Conservation (phyloP, 139 green algal species). For the Pseudopediastrum boryanum region DNA sequence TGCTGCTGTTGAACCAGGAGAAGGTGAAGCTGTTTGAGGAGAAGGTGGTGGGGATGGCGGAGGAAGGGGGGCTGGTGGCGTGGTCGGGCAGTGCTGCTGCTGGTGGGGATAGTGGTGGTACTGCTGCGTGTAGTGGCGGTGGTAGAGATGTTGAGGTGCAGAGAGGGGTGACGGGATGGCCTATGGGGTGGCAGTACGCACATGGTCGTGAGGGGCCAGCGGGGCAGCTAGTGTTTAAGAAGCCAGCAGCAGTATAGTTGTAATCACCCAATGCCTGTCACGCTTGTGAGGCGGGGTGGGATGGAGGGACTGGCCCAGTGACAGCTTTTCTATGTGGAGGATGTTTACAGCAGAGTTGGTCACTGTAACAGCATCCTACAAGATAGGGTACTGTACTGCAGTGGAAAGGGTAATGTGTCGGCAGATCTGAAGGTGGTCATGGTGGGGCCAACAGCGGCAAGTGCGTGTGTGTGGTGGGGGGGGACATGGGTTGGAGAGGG, state of each 20-base stretch:
- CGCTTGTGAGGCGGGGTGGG: background rate
- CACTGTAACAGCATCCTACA: background rate
- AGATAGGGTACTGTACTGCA: background rate
- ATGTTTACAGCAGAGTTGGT: background rate
- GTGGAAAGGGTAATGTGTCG: no score
- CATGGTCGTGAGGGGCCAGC: background rate
- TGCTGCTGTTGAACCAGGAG: constrained; percentile 62
- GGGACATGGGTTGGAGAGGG: constrained; percentile 26
- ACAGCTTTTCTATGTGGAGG: background rate
- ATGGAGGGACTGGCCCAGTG: background rate
- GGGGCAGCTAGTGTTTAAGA: background rate
- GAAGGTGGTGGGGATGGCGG: constrained; percentile 44
- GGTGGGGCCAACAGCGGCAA: constrained; percentile 58
- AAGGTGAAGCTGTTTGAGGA: constrained; percentile 39
- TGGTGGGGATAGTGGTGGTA: no score
- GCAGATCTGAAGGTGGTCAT: no score
- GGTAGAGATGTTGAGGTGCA: no score
- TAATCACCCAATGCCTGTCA: background rate
- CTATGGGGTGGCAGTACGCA: background rate
- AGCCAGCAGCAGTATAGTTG: background rate
- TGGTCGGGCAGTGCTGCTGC: no score
- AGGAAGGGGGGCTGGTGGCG: no score
- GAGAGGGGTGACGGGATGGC: no score
- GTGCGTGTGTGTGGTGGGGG: constrained; percentile 52
- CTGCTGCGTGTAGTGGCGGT: no score